Percentiles rank a stretch among this genome's conserved stretches.
These are phyloP conservation scores for Kappamyces sp. DNA, from an alignment of 192 early-diverging fungal genomes.

Conservation along the genomic window DNA sequence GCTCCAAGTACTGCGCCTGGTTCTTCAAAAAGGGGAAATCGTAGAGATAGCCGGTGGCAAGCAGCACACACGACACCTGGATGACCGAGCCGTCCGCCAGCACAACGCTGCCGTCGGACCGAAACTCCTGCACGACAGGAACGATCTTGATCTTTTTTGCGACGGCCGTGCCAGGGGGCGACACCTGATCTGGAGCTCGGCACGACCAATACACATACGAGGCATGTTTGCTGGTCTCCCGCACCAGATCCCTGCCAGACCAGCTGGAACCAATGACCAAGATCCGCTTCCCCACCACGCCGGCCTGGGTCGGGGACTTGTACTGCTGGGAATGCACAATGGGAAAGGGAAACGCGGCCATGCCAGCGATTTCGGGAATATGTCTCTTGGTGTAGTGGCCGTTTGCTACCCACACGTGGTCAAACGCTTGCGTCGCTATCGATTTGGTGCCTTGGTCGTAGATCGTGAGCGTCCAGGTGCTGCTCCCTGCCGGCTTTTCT, in stretches of 20 bases:
- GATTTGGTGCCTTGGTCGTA: background rate
- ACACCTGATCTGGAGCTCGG: no score
- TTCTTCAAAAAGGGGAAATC: slow-evolving; percentile 51
- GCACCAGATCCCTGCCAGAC: slow-evolving; percentile 9
- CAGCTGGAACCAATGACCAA: slow-evolving; percentile 9
- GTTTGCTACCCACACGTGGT: slow-evolving; percentile 8
- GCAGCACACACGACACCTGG: slow-evolving; percentile 31
- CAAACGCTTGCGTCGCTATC: background rate
- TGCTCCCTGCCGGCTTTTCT: no score
- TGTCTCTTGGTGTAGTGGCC: slow-evolving; percentile 7
- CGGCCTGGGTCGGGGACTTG: background rate
- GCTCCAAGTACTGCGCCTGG: slow-evolving; percentile 23
- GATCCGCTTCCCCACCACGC: background rate
- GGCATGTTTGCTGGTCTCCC: background rate
- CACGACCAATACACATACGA: no score
- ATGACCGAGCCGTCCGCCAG: no score
- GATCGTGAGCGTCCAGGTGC: background rate
- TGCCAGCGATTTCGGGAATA: slow-evolving; percentile 1
- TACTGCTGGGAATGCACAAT: slow-evolving; percentile 14
- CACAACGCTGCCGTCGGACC: no score
- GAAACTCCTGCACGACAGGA: no score
- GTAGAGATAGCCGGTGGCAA: slow-evolving; percentile 63
- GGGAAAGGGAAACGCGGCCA: background rate
- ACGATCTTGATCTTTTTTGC: no score
- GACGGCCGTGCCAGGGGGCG: no score